Conservation (phyloP, 805 yeast species). For the Wickerhamomyces chaumierensis region DNA sequence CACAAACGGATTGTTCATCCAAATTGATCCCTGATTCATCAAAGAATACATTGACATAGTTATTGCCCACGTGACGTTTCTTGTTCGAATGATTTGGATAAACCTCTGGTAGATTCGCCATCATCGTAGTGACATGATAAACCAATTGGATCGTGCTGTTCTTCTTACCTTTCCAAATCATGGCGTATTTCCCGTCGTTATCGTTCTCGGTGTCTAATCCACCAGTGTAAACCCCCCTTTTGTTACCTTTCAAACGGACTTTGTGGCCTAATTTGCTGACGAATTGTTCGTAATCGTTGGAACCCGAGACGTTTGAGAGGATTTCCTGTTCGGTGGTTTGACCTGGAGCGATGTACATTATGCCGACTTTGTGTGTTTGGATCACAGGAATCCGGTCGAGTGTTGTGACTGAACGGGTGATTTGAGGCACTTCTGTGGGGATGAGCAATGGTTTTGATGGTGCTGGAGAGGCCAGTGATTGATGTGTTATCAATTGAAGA, state of each 20-base stretch:
- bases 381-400: conserved; percentile 72
- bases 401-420: conserved; percentile 42
- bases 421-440: conserved; percentile 20
- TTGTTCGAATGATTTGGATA: conserved; percentile 34
- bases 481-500: conserved; percentile 37
- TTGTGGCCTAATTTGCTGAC: conserved; percentile 47
- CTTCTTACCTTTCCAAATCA: conserved; percentile 64
- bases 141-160: conserved; percentile 61
- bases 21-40: conserved; percentile 48
- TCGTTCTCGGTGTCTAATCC: conserved; percentile 67
- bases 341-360: conserved; percentile 60
- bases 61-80: conserved; percentile 81
- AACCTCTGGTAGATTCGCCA: conserved; percentile 46
- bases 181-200: conserved; percentile 65
- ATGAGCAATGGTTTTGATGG: conserved; percentile 41
- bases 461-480: conserved; percentile 16
- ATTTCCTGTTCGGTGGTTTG: conserved; percentile 58
- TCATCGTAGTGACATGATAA: conserved; percentile 73
- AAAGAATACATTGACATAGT: conserved; percentile 70
- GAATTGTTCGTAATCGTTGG: conserved; percentile 49
- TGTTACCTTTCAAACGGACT: conserved; percentile 42
- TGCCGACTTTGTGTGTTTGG: conserved; percentile 69
- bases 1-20: too few species aligned
- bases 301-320: conserved; percentile 53
- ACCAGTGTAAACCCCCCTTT: conserved; percentile 49